Evolutionary conservation across 2,329 filamentous ascomycete species (phyloP), one percentile per base, ranked within the genome.

Genomic region (Polytolypa hystricis): DNA sequence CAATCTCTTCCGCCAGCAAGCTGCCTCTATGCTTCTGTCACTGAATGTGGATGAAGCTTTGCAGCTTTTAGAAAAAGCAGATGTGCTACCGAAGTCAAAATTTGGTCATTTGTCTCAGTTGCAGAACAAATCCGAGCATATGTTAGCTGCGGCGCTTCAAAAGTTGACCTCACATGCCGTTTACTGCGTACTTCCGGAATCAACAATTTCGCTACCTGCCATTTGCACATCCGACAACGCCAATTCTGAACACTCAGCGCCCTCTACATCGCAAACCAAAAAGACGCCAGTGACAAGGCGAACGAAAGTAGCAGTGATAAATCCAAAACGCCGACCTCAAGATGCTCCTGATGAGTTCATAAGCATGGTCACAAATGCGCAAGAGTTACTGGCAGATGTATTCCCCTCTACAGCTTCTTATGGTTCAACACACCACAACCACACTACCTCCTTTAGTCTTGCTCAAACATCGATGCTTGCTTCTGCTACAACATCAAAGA

Each of bases 101-200:
- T 74, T 74, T 39, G 83, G 81, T 14, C 76, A 76, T 37, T 75
- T 80, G 30, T 71, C 82, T 3, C 37, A 59, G 8, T 48, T 56
- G 18, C 55, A 64, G 21, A 52, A 52, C 4, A 56, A 56, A 40
- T 59, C 55, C 23, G 55, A 61, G 33, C 50, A 58, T 40, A 44
- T 58, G 5, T 49, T 62, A 12, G 54, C 53, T 2, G 52, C 63
- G 35, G 58, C 58, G n/a, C 55, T 64, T 33, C 51, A 54, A 11
- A 48, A 58, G 31, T 83, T 94, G 66, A 72, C 78, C 9, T 71
- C 73, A 4, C 84, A 94, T 57, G 79, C 87, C 2, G 81, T 91
- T 3, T 93, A 89, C 56, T 93, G 84, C 12, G 82, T 89, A 7
- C 72, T 96, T 11, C 84, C 89, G 30, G 91, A 98, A 50, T 95